Evolutionary conservation across 129 eudicot species (phyloP), one percentile per base, ranked within the genome.

Genomic region (Kitagawia praeruptora): DNA sequence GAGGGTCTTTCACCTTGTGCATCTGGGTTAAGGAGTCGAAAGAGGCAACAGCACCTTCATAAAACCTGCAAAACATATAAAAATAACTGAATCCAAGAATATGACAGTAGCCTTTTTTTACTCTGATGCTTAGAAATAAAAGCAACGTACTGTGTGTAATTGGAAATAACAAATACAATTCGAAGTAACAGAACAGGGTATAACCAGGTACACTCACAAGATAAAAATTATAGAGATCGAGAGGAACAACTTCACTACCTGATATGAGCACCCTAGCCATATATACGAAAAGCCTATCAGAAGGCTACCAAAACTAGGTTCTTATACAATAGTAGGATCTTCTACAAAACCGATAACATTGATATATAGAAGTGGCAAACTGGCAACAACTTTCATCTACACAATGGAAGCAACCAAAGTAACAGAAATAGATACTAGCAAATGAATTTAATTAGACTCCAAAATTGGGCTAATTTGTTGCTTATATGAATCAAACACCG

Each of bases 1-100:
- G 2, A 47, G 66, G 37, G 53, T 56, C 42, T 67, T 45, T 77
- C 84, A 92, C 94, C 86, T 79, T 86, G 82, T 92, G 90, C 84
- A 82, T 92, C 80, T 83, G 74, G 25, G 77, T 82, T 46, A 45
- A 14, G 79, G 86, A 88, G 78, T 92, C 81, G 77, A 75, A 92
- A 71, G 88, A 84, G 48, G 78, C 47, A 76, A 89, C 83, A 34
- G 84, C 85, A 45, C 96, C 92, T 80, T 77, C 79, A 40, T 91
- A 88, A 76, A 76, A 91, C 91, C 92, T 91, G 88, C 8, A 58
- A 72, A 70, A 75, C 19, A 70, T 19, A 37, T 7, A 15, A 5
- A 18, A 6, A 39, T 38, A 78, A 54, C 37, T 71, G 56, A 78
- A 54, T 16, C 45, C 39, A 39, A 79, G 64, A 77, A 79, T 46